Conservation (phyloP, 495 filamentous ascomycete genomes). For the Cryomyces minteri region DNA sequence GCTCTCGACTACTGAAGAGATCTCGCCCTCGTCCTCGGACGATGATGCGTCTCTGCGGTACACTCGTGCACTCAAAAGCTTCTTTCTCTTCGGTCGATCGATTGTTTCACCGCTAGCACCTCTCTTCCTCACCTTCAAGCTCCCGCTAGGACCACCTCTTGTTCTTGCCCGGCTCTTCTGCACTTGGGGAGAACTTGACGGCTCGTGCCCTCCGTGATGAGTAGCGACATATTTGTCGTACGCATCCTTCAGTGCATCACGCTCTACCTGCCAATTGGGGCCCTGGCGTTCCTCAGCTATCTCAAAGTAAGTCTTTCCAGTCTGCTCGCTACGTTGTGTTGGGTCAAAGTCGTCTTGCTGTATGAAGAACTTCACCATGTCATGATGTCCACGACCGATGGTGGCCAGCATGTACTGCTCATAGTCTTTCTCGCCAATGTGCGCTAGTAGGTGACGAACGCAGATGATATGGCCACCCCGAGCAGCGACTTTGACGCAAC, state of each 20-base stretch:
- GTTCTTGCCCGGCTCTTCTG: no score
- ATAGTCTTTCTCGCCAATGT: constrained; percentile 44
- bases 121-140: no score
- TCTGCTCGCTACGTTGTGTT: constrained; percentile 38
- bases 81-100: no score
- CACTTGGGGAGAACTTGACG: no score
- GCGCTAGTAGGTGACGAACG: constrained; percentile 65
- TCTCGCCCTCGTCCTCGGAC: no score
- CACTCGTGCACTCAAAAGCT: no score
- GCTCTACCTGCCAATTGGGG: constrained; percentile 78
- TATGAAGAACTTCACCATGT: constrained; percentile 63
- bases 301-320: constrained; percentile 62
- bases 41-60: no score
- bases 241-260: constrained; percentile 59
- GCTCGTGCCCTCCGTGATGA: no score
- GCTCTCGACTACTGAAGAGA: no score
- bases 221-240: constrained; percentile 38
- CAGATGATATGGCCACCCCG: constrained; percentile 79
- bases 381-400: constrained; percentile 76
- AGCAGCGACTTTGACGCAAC: constrained; percentile 78
- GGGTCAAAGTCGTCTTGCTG: constrained; percentile 65
- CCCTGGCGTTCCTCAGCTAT: constrained; percentile 66
- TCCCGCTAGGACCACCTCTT: no score
- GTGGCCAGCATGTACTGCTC: constrained; percentile 82
- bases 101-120: no score